phyloP scores from a whole-genome alignment of 805 yeast genomes.

The Wilhelminamyces savonicus region DNA sequence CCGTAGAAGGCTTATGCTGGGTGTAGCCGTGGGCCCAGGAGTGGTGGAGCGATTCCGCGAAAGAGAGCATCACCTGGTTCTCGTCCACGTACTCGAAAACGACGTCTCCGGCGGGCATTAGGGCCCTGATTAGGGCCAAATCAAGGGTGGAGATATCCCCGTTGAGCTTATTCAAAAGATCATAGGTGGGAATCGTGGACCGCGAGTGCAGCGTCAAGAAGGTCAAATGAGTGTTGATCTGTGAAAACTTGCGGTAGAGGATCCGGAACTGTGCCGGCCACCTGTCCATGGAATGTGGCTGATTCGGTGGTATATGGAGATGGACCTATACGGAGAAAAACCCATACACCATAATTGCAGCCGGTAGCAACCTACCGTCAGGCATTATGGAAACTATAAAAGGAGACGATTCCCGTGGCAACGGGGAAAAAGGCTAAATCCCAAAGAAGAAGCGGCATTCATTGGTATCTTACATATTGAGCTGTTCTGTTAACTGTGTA shows the following conservation, averaged over 20 bases:
- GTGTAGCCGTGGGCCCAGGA: constrained; percentile 29
- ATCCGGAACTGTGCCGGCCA: constrained; percentile 4
- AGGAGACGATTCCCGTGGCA: too few relatives aligned
- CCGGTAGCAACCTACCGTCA: too few relatives aligned
- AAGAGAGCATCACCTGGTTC: constrained; percentile 47
- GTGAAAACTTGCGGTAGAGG: constrained; percentile 11
- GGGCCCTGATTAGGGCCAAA: constrained; percentile 53
- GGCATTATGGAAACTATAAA: too few relatives aligned
- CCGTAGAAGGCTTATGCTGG: constrained; percentile 21
- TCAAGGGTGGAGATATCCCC: constrained; percentile 39
- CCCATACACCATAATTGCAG: too few relatives aligned
- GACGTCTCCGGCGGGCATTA: constrained; percentile 64
- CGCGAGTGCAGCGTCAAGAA: constrained; percentile 32
- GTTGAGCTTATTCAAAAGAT: constrained; percentile 24
- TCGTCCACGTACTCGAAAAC: constrained; percentile 73
- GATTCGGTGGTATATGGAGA: too few relatives aligned
- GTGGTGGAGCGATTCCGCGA: constrained; percentile 38
- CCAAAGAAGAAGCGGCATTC: too few relatives aligned
- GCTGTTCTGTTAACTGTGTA: too few relatives aligned
- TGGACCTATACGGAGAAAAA: too few relatives aligned
- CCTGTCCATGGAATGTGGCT: too few relatives aligned
- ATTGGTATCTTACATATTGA: too few relatives aligned
- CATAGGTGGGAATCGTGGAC: constrained; percentile 28
- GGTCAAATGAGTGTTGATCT: constrained; percentile 34
- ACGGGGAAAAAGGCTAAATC: too few relatives aligned